Base-by-base conservation (phyloP, 169 alveolate species). In the Cryptosporidium tyzzeri region DNA sequence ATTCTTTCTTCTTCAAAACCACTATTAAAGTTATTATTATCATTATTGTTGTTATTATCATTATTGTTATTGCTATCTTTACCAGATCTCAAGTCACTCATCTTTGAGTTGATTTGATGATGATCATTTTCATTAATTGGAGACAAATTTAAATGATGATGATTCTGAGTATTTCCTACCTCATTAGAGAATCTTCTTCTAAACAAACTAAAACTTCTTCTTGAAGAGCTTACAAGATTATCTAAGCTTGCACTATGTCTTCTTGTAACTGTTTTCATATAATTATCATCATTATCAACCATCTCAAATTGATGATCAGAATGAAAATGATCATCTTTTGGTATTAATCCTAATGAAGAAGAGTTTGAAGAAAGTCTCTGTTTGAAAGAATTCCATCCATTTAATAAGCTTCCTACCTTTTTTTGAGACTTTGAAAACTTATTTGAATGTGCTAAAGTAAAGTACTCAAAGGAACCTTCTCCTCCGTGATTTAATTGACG, bases 171-270 rank as follows among this genome's bases (percentile, higher is more conserved):
- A 29, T 35, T 6, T 23, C 70, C 51, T 21, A 10, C 26, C 12
- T 80, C 73, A 16, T 80, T 80, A 0, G 89, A 59, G 6, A 26
- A 61, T 35, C 75, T 80, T 44, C 70, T 51, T 41, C 33, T 73
- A 41, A 73, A 73, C 51, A 55, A 7, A 35, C 70, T 73, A 73
- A 73, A 59, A 41, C 86, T 73, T 29, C 68, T 73, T 73, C 53
- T 73, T 35, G 45, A 10, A 10, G n/a, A n/a, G 67, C 14, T 10
- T 1, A 9, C 0, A n/a, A 48, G 55, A 14, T 48, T 59, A 31
- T 59, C 31, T 39, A 59, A 59, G 23, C 69, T 59, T 23, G 69
- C 12, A 31, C 69, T 59, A 10, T n/a, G 71, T 65, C 71, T 35
- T 2, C 48, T n/a, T 65, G 26, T 8, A 37, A 9, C 23, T n/a